Evolutionary conservation across 148 eudicot species (phyloP), one percentile per base, ranked within the genome.

Genomic region (Salicornia ramosissima): DNA sequence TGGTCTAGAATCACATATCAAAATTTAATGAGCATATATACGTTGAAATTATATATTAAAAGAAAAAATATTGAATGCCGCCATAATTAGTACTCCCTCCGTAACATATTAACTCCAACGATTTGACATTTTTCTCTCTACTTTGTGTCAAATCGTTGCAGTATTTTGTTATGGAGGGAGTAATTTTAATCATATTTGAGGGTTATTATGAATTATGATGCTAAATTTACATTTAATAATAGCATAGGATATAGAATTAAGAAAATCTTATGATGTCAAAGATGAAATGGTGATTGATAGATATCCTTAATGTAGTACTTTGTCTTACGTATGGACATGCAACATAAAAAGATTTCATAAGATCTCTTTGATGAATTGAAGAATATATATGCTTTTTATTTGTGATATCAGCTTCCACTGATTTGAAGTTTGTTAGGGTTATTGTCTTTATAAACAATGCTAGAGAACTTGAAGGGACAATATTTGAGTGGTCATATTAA

Each of bases 391-490:
- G 71, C 39, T 52, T 36, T 50, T 34, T 13, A 22, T 31, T 10
- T 33, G 50, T 68, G 71, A 68, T 54, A 42, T 68, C 71, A 53
- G 36, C 10, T 14, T 39, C 50, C 71, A 68, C 62, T 52, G 11
- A 67, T 33, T 28, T 19, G 11, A 5, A 39, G 10, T n/a, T n/a
- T n/a, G 26, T 8, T 55, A 69, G 64, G 52, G 72, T 28, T 69
- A 25, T 31, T 24, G 7, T 6, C 30, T 15, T 5, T 67, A 11
- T 19, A 28, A 56, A 56, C 16, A 57, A 43, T 70, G 39, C 54
- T 57, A 40, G 53, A 29, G 36, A 70, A n/a, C 42, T 57, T 30
- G 42, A 57, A 70, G 65, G 73, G 53, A 57, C 73, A 70, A 39
- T 24, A 67, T 31, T 28, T 10, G 29, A 19, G 11, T 15, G 18